A percentile compares a stretch with the other conserved stretches of the same genome.
Conservation (phyloP, 495 filamentous ascomycete species). For the Daldinia caldariorum region DNA sequence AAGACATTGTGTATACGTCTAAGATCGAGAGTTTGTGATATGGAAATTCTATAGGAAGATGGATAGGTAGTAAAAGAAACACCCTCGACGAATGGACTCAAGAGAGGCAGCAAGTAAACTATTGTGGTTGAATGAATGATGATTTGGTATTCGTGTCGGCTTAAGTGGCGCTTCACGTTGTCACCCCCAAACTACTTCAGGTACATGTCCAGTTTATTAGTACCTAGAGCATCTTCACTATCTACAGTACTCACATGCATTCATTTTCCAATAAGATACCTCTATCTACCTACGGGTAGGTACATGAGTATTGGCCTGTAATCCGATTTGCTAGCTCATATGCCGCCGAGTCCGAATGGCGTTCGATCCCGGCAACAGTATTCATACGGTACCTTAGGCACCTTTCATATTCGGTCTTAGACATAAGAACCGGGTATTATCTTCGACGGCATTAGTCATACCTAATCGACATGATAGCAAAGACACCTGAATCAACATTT, state of each 20-base stretch:
- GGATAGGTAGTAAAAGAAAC: background rate
- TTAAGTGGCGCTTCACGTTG: background rate
- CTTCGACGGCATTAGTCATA: too few relatives aligned
- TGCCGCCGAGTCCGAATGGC: background rate
- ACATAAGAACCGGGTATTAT: too few relatives aligned
- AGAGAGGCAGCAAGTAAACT: background rate
- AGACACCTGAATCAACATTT: too few relatives aligned
- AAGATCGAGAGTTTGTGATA: background rate
- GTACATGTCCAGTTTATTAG: background rate
- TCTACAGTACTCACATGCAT: too few relatives aligned
- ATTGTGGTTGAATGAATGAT: background rate
- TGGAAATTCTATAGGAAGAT: background rate
- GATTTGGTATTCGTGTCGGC: background rate
- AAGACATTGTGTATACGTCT: background rate
- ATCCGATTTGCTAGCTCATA: background rate
- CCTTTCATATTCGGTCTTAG: too few relatives aligned
- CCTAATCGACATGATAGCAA: too few relatives aligned
- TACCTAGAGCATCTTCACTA: background rate
- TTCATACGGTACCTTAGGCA: background rate
- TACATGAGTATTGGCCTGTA: background rate
- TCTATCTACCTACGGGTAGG: too few relatives aligned
- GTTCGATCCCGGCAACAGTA: background rate
- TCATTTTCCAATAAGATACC: too few relatives aligned
- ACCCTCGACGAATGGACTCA: background rate
- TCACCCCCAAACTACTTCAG: background rate